A percentile compares a stretch with the other conserved stretches of the same genome.
Evolutionary conservation across 2,329 filamentous ascomycete species (phyloP).

Genomic region (Neofusicoccum kwambonambiense): DNA sequence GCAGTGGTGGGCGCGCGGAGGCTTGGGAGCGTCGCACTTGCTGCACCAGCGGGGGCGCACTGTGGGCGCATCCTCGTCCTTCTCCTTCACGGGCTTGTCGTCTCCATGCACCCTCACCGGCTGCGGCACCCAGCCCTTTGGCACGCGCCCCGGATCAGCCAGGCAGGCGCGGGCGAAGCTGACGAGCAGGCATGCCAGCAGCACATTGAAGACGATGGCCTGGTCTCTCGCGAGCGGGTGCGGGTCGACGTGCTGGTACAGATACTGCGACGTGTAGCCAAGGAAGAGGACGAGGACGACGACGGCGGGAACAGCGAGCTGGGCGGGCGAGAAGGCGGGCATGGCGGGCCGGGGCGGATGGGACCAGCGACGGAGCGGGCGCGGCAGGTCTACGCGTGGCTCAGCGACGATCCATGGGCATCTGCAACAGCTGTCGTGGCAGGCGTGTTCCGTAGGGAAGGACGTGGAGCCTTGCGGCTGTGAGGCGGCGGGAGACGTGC

Average conservation of each 20-base stretch:
- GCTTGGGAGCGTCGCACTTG: conserved; percentile 73
- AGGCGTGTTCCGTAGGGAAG: conserved; percentile 10
- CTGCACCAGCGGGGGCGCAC: conserved; percentile 63
- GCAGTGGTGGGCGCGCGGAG: conserved; percentile 78
- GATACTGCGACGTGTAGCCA: conserved; percentile 63
- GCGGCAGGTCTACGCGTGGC: neutral
- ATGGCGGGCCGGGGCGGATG: neutral
- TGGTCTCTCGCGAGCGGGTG: conserved; percentile 60
- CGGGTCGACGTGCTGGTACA: conserved; percentile 60
- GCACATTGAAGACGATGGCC: conserved; percentile 62
- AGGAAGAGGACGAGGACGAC: conserved; percentile 67
- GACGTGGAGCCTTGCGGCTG: conserved; percentile 4
- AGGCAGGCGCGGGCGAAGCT: conserved; percentile 67
- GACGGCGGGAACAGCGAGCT: conserved; percentile 67
- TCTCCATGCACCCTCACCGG: conserved; percentile 29
- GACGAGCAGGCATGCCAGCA: conserved; percentile 64
- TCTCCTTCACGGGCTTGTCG: conserved; percentile 36
- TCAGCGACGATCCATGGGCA: neutral
- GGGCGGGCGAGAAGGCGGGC: conserved; percentile 24
- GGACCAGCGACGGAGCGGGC: neutral
- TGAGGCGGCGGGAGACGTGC: neutral
- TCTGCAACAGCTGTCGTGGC: conserved; percentile 15
- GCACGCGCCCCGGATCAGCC: conserved; percentile 58
- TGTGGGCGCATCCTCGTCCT: conserved; percentile 15
- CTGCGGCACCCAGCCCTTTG: conserved; percentile 41